Percentiles rank a stretch among this genome's conserved stretches.
Conservation (phyloP, 805 yeast genomes). For the Zygotorulaspora florentina region DNA sequence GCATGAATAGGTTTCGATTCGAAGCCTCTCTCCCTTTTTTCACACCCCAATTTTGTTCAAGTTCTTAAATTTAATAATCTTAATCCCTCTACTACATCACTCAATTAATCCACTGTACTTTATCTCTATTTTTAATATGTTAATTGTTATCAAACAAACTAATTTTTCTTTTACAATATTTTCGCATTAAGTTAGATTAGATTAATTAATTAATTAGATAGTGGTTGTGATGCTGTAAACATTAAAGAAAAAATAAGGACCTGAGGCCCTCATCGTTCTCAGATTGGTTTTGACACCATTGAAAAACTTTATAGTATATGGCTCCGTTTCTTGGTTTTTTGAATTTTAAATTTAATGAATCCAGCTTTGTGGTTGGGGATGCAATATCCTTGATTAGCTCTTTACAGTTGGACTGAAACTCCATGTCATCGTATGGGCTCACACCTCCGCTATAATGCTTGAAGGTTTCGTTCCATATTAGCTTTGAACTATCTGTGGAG, state of each 20-base stretch:
- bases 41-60: neutral
- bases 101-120: neutral
- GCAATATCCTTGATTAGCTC: constrained; percentile 28
- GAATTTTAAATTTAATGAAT: constrained; percentile 27
- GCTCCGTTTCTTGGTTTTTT: constrained; percentile 20
- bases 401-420: constrained; percentile 23
- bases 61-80: neutral
- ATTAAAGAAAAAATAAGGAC: constrained; percentile 14
- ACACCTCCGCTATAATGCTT: constrained; percentile 29
- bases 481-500: constrained; percentile 24
- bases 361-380: constrained; percentile 28
- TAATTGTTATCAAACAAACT: constrained; percentile 4
- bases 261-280: constrained; percentile 10
- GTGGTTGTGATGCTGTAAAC: constrained; percentile 1
- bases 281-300: constrained; percentile 18
- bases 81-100: neutral
- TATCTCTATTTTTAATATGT: constrained; percentile 2
- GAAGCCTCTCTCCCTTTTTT: neutral
- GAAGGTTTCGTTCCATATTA: constrained; percentile 27
- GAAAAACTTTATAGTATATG: constrained; percentile 15
- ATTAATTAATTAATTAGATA: constrained; percentile 3
- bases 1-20: constrained; percentile 27
- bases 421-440: constrained; percentile 20
- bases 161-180: neutral
- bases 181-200: neutral